A percentile compares a stretch with the other conserved stretches of the same genome.
Evolutionary conservation across 1,284 basidiomycete genomes (phyloP).

Genomic region (Pulchroboletus neoregius): DNA sequence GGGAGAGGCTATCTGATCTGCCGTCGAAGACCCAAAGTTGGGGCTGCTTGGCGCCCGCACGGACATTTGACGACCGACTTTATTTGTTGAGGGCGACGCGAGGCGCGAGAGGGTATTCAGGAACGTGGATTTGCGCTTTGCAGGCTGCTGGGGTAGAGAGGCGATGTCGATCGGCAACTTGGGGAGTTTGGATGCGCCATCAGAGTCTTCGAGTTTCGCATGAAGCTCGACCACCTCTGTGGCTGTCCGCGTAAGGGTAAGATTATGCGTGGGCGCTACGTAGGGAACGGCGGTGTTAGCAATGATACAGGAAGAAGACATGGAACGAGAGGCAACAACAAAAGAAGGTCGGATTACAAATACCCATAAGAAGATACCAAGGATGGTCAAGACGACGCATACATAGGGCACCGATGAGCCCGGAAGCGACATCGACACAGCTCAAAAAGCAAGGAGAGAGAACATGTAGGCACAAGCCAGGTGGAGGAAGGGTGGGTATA

Average conservation of each 20-base stretch:
- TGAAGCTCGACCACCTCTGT: constrained; percentile 75
- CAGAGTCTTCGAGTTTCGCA: constrained; percentile 59
- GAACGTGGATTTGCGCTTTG: constrained; percentile 76
- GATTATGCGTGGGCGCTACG: constrained; percentile 80
- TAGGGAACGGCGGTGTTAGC: constrained; percentile 34
- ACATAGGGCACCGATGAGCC: constrained; percentile 22
- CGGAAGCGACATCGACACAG: constrained; percentile 27
- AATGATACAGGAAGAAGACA: constrained; percentile 13
- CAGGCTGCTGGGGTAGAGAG: constrained; percentile 45
- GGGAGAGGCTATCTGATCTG: constrained; percentile 47
- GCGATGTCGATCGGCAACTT: constrained; percentile 56
- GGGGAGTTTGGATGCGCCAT: constrained; percentile 54
- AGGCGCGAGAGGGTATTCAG: constrained; percentile 77
- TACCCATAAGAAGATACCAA: constrained; percentile 16
- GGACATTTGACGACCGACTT: constrained; percentile 39
- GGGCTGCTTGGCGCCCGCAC: constrained; percentile 33
- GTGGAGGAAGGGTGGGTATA: constrained; percentile 27
- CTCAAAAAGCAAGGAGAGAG: constrained; percentile 24
- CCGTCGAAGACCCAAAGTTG: constrained; percentile 22
- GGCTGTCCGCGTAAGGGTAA: constrained; percentile 75
- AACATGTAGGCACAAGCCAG: constrained; percentile 20
- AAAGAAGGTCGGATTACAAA: constrained; percentile 18
- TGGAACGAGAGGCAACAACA: constrained; percentile 13
- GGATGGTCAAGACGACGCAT: constrained; percentile 16
- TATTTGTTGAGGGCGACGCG: constrained; percentile 58